Evolutionary conservation across 371 early-diverging fungal species (phyloP), one percentile per base, ranked within the genome.

Genomic region (Neoconidiobolus thromboides): DNA sequence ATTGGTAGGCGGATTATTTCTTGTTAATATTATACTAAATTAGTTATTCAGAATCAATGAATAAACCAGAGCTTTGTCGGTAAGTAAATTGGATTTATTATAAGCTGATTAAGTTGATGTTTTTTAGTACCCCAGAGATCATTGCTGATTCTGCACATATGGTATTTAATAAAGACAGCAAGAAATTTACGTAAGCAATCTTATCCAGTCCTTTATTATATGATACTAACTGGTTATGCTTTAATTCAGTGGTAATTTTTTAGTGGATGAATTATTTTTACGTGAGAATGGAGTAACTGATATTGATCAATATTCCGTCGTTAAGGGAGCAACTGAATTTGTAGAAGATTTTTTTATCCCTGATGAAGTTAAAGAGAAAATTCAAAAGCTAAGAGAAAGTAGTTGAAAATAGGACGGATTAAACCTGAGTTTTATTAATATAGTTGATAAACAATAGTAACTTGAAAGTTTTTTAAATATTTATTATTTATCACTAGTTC

Each of bases 141-240:
- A 84, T 89, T 81, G 82, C 88, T 1, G 90, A 89, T 67, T 84
- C 89, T 0, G 90, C 90, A 7, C 71, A 76, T 56, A 57, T 72
- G 55, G 68, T 89, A 12, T 69, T 83, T 6, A 61, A 60, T 59
- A 78, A 81, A 67, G 68, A 73, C 38, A 55, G 69, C 41, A 50
- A 63, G 49, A 60, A 54, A 43, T 86, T 73, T 67, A 77, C 78
- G 59, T 66, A 70, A 59, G 38, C 58, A 12, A 12, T 40, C 3
- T 36, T 14, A 41, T 43, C n/a, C 1, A 26, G 26, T 15, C n/a
- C 43, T 12, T 14, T 37, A 44, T 41, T 6, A 55, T 37, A 3
- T 10, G 4, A 15, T 42, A 5, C 1, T 5, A 26, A 2, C 3
- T 55, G 15, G 9, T 4, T n/a, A 54, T 14, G 43, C 7, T 26